Percentiles rank a stretch among this genome's conserved stretches.
Conservation (phyloP, 208 protist species). For the Strigomonas culicis region DNA sequence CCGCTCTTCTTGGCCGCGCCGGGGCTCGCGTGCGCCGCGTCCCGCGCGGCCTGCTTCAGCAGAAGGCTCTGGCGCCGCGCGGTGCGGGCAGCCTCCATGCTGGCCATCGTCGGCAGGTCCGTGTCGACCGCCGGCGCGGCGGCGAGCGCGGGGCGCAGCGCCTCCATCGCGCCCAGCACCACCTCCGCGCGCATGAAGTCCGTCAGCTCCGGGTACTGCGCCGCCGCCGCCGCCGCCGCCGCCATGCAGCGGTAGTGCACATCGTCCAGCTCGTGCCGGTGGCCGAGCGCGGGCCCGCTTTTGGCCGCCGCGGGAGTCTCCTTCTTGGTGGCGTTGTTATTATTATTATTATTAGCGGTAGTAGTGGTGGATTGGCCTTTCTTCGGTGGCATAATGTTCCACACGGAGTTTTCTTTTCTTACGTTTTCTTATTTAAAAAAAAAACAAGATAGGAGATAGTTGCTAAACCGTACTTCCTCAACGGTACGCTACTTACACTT, state of each 20-base stretch:
- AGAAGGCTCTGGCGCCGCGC: too few relatives aligned
- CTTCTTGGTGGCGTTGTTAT: not conserved
- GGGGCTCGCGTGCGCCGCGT: too few relatives aligned
- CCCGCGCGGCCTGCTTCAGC: too few relatives aligned
- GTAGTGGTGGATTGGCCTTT: not conserved
- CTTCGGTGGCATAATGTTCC: not conserved
- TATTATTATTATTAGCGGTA: constrained; percentile 2
- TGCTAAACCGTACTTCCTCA: not conserved
- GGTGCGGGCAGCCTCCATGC: too few relatives aligned
- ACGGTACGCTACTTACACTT: not conserved
- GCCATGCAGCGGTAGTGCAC: not conserved
- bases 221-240: not conserved
- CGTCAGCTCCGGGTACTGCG: not conserved
- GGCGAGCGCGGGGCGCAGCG: not conserved
- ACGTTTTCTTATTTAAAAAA: constrained; percentile 6
- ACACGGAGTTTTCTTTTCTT: constrained; percentile 11
- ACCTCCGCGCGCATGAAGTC: not conserved
- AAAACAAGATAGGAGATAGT: constrained; percentile 15
- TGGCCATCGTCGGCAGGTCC: too few relatives aligned
- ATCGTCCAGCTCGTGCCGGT: not conserved
- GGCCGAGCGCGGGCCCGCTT: not conserved
- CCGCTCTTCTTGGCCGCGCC: too few relatives aligned
- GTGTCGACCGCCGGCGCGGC: too few relatives aligned
- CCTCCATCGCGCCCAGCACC: constrained; percentile 3
- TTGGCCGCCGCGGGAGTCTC: not conserved